Base-by-base conservation (phyloP, 2,329 filamentous ascomycete species). In the Eurotiales sp. region DNA sequence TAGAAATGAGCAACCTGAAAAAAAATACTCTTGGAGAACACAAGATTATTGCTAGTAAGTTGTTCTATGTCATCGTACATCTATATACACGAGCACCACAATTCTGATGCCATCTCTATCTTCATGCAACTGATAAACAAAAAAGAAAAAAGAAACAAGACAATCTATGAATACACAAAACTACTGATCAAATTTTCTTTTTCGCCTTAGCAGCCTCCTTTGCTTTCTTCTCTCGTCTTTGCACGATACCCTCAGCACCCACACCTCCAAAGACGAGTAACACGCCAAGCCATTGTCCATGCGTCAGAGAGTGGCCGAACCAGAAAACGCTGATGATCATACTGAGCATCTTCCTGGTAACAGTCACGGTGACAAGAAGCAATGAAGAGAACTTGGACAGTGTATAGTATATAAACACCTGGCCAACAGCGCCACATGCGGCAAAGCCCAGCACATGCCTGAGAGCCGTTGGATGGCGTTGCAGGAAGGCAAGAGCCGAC, bases 321-420 rank as follows among this genome's bases (percentile, higher is more conserved):
- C 90, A 90, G 55, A 97, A 77, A 23, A 99, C 93, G 49, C 90
- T 96, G 46, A 97, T 79, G 54, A 97, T 89, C 93, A 99, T 99
- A 59, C 92, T 97, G 68, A 97, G 82, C 93, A 99, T 99, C 77
- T 99, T 99, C 65, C 93, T 82, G 41, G 93, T 99, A 41, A 99
- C 93, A 2, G 90, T 99, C 2, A 99, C 91, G 4, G 93, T 97
- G 39, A 97, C 92, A 45, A 99, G 83, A 46, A 97, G 80, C 44
- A 99, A 81, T 8, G 87, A 93, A 8, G 88, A 93, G 74, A 97
- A 99, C 45, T 88, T 89, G 12, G 90, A 87, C 5, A 99, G 81
- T 0, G 93, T 97, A 72, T 95, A 91, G 78, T 96, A 96, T 60
- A 99, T 97, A 64, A 99, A 99, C 11, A 99, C 84, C 72, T 99